A percentile compares a stretch with the other conserved stretches of the same genome.
Conservation (phyloP, 1,139 yeast species). For the Tardiomyces digboiensis region DNA sequence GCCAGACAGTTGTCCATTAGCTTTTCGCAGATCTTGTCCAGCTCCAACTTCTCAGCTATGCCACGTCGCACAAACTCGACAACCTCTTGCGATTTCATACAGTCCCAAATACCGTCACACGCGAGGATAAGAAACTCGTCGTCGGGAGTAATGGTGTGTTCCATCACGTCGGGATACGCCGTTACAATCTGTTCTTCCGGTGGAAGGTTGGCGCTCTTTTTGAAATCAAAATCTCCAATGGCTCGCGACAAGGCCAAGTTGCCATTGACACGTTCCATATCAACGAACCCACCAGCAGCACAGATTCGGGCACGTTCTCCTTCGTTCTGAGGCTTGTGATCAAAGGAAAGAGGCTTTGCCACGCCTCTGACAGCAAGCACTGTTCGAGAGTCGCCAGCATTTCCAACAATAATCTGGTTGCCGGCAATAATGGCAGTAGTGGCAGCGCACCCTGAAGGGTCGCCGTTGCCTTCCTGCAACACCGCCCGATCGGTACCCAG, state of each 20-base stretch:
- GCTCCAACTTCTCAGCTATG: constrained; percentile 56
- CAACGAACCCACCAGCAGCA: constrained; percentile 96
- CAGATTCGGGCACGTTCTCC: constrained; percentile 90
- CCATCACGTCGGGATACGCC: constrained; percentile 83
- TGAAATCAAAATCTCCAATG: constrained; percentile 94
- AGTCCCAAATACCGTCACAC: constrained; percentile 99
- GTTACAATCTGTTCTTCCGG: constrained; percentile 97
- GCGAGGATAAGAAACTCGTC: constrained; percentile 93
- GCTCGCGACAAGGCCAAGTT: constrained; percentile 93
- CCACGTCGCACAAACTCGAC: constrained; percentile 94
- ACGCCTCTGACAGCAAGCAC: constrained; percentile 76
- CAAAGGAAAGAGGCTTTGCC: constrained; percentile 88
- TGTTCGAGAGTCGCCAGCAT: constrained; percentile 96
- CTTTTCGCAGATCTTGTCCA: constrained; percentile 73
- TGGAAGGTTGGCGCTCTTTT: constrained; percentile 66
- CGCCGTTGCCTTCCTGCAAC: constrained; percentile 50
- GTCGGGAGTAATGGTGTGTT: constrained; percentile 52
- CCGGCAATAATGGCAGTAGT: constrained; percentile 70
- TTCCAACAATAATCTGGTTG: constrained; percentile 46
- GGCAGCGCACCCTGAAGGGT: constrained; percentile 96
- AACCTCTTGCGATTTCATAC: constrained; percentile 87
- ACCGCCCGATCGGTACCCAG: constrained; percentile 79
- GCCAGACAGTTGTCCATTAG: constrained; percentile 95
- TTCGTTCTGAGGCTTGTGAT: constrained; percentile 92
- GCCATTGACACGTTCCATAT: constrained; percentile 94